Evolutionary conservation across 2,329 filamentous ascomycete species (phyloP).

Genomic region (Venturia carpophila): DNA sequence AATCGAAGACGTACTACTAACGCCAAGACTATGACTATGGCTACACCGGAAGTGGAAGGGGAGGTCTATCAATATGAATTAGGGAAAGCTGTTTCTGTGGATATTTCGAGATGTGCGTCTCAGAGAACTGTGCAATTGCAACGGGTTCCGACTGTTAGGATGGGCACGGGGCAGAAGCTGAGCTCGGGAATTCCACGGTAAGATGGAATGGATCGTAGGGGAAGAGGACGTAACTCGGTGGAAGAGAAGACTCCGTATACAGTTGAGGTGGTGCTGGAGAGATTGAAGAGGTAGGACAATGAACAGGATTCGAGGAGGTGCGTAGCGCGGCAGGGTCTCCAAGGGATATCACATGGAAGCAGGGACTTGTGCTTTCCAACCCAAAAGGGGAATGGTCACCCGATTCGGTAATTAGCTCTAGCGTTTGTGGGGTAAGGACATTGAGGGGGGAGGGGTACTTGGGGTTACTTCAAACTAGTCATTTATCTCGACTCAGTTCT

Average conservation of each 20-base stretch:
- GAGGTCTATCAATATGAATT: not conserved
- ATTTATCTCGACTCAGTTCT: not conserved
- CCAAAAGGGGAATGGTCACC: not conserved
- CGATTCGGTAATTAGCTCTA: not conserved
- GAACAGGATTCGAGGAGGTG: too few species aligned
- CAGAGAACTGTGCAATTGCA: not conserved
- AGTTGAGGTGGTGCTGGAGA: too few species aligned
- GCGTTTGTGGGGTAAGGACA: slow-evolving; percentile 2
- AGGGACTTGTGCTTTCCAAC: not conserved
- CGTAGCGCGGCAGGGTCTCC: too few species aligned
- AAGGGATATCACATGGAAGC: not conserved
- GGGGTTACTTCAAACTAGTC: not conserved
- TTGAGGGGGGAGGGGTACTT: not conserved
- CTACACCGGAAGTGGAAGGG: not conserved
- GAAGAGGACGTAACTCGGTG: not conserved
- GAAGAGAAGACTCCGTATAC: too few species aligned
- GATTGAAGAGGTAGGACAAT: too few species aligned
- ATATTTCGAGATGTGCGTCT: not conserved
- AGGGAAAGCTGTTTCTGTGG: not conserved
- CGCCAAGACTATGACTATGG: not conserved
- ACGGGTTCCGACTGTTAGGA: not conserved
- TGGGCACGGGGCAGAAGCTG: not conserved
- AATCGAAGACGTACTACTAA: not conserved
- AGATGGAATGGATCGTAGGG: too few species aligned
- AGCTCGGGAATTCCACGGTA: not conserved